Percentiles rank a stretch among this genome's conserved stretches.
Evolutionary conservation across 805 yeast genomes (phyloP).

Genomic region (Candida argentea): DNA sequence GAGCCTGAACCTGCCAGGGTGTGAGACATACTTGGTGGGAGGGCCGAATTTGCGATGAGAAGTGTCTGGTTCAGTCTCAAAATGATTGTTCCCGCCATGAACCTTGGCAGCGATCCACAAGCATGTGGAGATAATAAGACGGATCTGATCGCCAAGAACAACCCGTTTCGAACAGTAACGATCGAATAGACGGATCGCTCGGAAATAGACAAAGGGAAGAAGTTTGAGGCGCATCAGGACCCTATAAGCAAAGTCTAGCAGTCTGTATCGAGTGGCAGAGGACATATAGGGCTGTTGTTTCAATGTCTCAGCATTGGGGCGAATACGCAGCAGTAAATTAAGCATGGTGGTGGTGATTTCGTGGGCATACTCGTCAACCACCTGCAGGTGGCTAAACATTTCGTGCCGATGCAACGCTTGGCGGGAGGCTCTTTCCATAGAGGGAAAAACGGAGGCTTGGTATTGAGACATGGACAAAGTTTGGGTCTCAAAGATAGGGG

Average conservation of each 20-base stretch:
- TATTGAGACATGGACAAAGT: too few relatives aligned
- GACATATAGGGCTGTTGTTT: constrained; percentile 83
- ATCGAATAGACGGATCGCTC: constrained; percentile 71
- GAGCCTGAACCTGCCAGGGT: constrained; percentile 61
- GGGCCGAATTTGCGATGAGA: constrained; percentile 38
- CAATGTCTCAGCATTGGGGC: constrained; percentile 48
- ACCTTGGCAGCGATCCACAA: constrained; percentile 87
- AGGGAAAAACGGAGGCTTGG: too few relatives aligned
- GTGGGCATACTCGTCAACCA: constrained; percentile 40
- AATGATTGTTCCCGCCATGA: constrained; percentile 66
- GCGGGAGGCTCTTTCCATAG: too few relatives aligned
- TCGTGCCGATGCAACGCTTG: constrained; percentile 45
- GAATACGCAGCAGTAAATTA: constrained; percentile 22
- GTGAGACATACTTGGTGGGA: constrained; percentile 66
- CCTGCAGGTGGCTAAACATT: constrained; percentile 33
- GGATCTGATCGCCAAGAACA: constrained; percentile 78
- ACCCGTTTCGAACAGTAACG: constrained; percentile 84
- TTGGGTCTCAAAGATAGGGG: too few relatives aligned
- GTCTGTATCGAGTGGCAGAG: constrained; percentile 59
- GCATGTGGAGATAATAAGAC: constrained; percentile 83
- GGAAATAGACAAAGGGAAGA: constrained; percentile 57
- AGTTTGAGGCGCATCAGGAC: constrained; percentile 52
- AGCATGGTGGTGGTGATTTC: constrained; percentile 36
- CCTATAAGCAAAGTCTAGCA: constrained; percentile 76
- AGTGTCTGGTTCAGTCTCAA: constrained; percentile 34